Evolutionary conservation across 305 asterid species (phyloP), one percentile per base, ranked within the genome.

Genomic region (Rubia balearica): DNA sequence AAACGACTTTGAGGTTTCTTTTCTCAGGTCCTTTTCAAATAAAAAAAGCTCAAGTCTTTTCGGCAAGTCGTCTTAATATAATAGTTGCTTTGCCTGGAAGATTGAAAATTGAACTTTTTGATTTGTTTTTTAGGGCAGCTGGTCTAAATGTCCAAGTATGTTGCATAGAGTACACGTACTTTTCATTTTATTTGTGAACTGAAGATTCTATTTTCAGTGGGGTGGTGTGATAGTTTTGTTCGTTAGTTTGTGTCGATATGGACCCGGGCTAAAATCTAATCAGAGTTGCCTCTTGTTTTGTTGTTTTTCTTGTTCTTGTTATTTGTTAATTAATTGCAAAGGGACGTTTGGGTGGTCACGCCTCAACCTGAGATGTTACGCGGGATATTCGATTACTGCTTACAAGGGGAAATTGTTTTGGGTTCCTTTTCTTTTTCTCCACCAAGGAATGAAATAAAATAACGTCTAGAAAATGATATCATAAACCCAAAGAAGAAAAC

Each of bases 41-140:
- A n/a, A n/a, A n/a, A n/a, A n/a, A n/a, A n/a, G n/a, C 24, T 64
- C 53, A 22, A 55, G 60, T 46, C 40, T 51, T 40, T 3, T 5
- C 6, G 30, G 5, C 6, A 74, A 70, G 75, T 75, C 75, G 67
- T 75, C 77, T 24, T 61, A 33, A 5, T 55, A 67, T 11, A 73
- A 57, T 73, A 57, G 24, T 24, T 11, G 30, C 8, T 40, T 55
- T 57, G 38, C 63, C 33, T 40, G 7, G 36, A 65, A 41, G 38
- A 51, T 17, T 38, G 65, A 43, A 67, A 17, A n/a, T 3, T 2
- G 24, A 14, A 51, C 33, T 33, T 33, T 51, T 51, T 51, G 22
- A 6, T 51, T 51, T 17, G 10, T 17, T 51, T 51, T 51, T 6
- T 1, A 16, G 11, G 48, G 65, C 61, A 57, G 22, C 24, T 14